Evolutionary conservation across 345 rosid species (phyloP), one percentile per base, ranked within the genome.

Genomic region (Hibiscus syriacus): DNA sequence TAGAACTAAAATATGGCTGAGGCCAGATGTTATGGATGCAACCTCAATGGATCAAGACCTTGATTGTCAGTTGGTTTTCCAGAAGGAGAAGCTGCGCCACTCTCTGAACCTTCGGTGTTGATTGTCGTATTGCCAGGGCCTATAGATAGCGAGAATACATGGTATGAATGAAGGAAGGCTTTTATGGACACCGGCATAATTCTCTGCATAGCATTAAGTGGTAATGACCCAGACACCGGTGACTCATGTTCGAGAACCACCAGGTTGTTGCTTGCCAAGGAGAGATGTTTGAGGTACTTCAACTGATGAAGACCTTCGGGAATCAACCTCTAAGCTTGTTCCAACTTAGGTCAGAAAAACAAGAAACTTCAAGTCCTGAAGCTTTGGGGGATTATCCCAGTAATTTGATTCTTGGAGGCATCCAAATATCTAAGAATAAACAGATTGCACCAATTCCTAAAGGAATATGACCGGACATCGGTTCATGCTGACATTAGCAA

Each of bases 1-100:
- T 7, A 86, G 87, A 64, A 86, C 87, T 0, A 81, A 82, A 66
- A 86, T 79, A 86, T 82, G 45, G 79, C 81, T 2, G 92, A 86
- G 54, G 89, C n/a, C 89, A 22, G 89, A 86, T 13, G 79, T 82
- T 38, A 86, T 78, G 0, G 87, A 84, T 67, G 87, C 89, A 25
- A 86, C 70, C 76, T 86, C 92, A 29, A 84, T 82, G 8, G 89
- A n/a, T 67, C 80, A 32, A 84, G 64, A 17, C 74, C 77, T 19
- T 14, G 11, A 60, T 60, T 52, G 3, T 19, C 67, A n/a, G 59
- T 56, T 59, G 12, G 11, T 12, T 50, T 57, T 29, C 23, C 13
- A 72, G 29, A 6, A 20, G 55, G 55, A 54, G 83, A 64, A 70
- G 22, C 77, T 80, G 72, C 75, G 29, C 56, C 76, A 53, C 67